Evolutionary conservation across 192 early-diverging fungal species (phyloP), one percentile per base, ranked within the genome.

Genomic region (Kickxella alabastrina): DNA sequence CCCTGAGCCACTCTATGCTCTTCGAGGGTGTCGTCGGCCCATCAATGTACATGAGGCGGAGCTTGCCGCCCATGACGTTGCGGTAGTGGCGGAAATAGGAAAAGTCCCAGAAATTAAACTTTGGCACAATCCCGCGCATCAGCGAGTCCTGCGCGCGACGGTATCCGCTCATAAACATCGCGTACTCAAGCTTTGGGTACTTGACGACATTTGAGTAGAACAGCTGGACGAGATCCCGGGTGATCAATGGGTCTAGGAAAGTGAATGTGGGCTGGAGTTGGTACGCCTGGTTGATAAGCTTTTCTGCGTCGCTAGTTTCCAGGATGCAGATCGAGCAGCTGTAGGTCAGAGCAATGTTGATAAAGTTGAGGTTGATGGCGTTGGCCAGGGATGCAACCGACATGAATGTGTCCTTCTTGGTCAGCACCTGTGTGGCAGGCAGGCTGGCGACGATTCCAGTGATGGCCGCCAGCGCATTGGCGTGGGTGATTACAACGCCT

Each of bases 51-150:
- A 78, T 52, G 51, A 68, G 52, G 14, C 62, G 52, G 37, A 78
- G 37, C 18, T 51, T 55, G 32, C 76, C 65, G 31, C 76, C 76
- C 25, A 78, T 49, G 14, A 63, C 54, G 36, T 64, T 66, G 56
- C 70, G 68, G 57, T 68, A 78, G 59, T 78, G 76, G 43, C 76
- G 65, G 57, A 73, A 68, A 46, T 78, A 78, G 32, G 62, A 25
- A 17, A 74, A 49, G 59, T 78, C 69, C 57, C 61, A 74, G 41
- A 78, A 57, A 17, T 46, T 43, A 4, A 15, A 13, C 49, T 58
- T 64, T 14, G 65, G 65, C 21, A 41, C 21, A 38, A 65, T 45
- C 23, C 76, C 76, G 36, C 68, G 59, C 55, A 52, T 60, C 21
- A 78, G 49, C 40, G 70, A 62, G 39, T 63, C 58, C 8, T 52